Evolutionary conservation across 2,329 filamentous ascomycete genomes (phyloP).

Genomic region (Aspergillaceae sp.): DNA sequence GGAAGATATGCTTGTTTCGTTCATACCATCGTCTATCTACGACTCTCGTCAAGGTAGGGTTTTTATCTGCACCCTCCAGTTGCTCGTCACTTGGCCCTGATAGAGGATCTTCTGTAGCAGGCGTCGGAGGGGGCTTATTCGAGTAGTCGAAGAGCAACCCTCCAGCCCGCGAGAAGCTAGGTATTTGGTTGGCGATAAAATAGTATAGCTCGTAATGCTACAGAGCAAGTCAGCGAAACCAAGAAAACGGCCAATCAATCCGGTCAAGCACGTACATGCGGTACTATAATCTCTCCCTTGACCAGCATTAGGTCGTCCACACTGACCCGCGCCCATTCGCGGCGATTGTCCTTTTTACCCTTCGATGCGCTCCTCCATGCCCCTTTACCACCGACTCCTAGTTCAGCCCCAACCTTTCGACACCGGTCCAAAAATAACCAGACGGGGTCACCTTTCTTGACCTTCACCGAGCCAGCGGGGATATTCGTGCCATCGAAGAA

Average conservation of each 20-base stretch:
- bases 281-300: slow-evolving; percentile 80
- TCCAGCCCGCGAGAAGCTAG: slow-evolving; percentile 62
- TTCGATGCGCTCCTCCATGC: slow-evolving; percentile 31
- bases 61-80: slow-evolving; percentile 68
- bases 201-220: slow-evolving; percentile 97
- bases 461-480: slow-evolving; percentile 70
- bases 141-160: slow-evolving; percentile 74
- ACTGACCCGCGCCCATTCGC: slow-evolving; percentile 85
- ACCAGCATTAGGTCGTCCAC: slow-evolving; percentile 96
- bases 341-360: slow-evolving; percentile 51
- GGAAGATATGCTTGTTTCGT: slow-evolving; percentile 95
- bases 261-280: slow-evolving; percentile 60
- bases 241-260: neutral
- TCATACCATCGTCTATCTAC: slow-evolving; percentile 97
- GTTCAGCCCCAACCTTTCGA: slow-evolving; percentile 77
- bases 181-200: slow-evolving; percentile 70
- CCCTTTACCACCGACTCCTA: slow-evolving; percentile 58
- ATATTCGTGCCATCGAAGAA: slow-evolving; percentile 94
- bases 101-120: slow-evolving; percentile 31
- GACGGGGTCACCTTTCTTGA: slow-evolving; percentile 87
- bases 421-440: slow-evolving; percentile 93
- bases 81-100: slow-evolving; percentile 44
- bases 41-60: slow-evolving; percentile 78
- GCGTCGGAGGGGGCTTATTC: slow-evolving; percentile 28
- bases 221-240: slow-evolving; percentile 3